These are phyloP conservation scores for Myriosclerotinia curreyana DNA, from an alignment of 2,329 filamentous ascomycete genomes.

Conservation along the genomic window DNA sequence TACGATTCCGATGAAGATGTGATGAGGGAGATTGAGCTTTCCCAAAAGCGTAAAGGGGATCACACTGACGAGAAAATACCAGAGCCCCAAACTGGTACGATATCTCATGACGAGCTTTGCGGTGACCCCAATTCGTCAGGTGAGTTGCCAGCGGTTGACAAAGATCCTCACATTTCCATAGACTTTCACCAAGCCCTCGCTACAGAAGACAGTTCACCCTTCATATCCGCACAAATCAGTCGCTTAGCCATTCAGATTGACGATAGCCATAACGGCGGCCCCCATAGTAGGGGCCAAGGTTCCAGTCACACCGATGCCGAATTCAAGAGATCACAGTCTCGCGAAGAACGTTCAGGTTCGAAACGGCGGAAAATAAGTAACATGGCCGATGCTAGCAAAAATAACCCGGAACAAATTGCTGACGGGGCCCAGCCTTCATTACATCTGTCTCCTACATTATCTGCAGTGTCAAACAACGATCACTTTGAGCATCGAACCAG, in stretches of 20 bases:
- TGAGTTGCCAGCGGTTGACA: not conserved
- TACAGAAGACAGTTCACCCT: not conserved
- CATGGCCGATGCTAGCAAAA: not conserved
- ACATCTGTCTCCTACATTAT: not conserved
- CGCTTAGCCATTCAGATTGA: constrained; percentile 3
- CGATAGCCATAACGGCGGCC: not conserved
- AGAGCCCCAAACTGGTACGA: constrained; percentile 15
- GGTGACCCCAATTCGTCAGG: not conserved
- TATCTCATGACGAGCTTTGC: not conserved
- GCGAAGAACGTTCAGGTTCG: not conserved
- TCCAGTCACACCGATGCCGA: not conserved
- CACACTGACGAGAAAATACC: constrained; percentile 25
- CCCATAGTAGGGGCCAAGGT: not conserved
- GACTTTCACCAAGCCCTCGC: not conserved
- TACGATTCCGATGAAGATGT: constrained; percentile 56
- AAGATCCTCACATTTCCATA: not conserved
- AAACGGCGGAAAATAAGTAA: not conserved
- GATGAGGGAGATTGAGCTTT: constrained; percentile 38
- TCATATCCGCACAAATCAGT: constrained; percentile 3
- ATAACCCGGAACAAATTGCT: constrained; percentile 21
- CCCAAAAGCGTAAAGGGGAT: constrained; percentile 32
- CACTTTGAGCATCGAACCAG: not conserved
- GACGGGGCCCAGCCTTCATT: not conserved
- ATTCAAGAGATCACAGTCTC: not conserved
- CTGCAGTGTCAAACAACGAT: not conserved